phyloP scores from a whole-genome alignment of 2,329 filamentous ascomycete genomes.

The Talaromyces sp. region DNA sequence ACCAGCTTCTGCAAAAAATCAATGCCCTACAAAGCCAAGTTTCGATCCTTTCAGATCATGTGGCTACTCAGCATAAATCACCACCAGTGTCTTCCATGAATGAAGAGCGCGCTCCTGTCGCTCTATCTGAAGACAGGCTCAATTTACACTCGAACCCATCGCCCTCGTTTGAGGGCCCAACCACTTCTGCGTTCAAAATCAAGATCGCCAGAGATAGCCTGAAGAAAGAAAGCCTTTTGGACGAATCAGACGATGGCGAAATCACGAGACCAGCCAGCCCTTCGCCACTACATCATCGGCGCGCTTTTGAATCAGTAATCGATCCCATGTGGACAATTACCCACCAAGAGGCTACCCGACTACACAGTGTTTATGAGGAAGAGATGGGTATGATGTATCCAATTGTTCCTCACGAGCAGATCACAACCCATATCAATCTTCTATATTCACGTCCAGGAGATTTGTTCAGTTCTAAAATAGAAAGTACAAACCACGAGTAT shows the following conservation, averaged over 20 bases:
- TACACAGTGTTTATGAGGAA: conserved; percentile 76
- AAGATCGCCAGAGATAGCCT: not conserved
- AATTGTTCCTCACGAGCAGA: conserved; percentile 64
- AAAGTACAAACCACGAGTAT: conserved; percentile 25
- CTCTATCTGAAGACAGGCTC: not conserved
- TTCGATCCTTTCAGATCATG: not conserved
- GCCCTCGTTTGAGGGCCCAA: not conserved
- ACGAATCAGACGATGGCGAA: not conserved
- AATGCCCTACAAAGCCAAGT: not conserved
- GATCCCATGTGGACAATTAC: conserved; percentile 73
- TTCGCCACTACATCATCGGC: not conserved
- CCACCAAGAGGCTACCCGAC: conserved; percentile 69
- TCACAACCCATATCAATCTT: conserved; percentile 63
- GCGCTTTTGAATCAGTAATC: conserved; percentile 15
- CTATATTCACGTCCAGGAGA: conserved; percentile 41
- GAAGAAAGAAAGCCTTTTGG: not conserved
- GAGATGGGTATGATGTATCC: conserved; percentile 89
- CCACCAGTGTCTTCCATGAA: not conserved
- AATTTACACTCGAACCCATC: not conserved
- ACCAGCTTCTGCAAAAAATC: not conserved
- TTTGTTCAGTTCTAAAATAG: not conserved
- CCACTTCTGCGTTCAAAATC: not conserved
- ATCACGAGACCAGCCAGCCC: not conserved
- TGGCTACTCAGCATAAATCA: not conserved
- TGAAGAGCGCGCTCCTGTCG: not conserved